Base-by-base conservation (phyloP, 305 asterid genomes). In the Solanum hybrid region DNA sequence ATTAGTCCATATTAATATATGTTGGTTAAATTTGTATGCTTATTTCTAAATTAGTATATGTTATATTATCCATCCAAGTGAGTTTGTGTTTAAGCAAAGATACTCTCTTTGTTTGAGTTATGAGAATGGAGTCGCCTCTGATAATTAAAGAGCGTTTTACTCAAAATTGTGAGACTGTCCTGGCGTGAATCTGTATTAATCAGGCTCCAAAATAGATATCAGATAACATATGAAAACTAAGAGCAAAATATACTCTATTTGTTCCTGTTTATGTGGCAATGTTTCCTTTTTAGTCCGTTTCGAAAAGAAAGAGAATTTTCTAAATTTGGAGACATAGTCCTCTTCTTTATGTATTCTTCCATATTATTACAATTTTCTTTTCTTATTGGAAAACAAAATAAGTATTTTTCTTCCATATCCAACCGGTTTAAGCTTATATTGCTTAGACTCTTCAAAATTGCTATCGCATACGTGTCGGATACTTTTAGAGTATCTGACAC, bases 161-260 rank as follows among this genome's bases (percentile, higher is more conserved):
- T 71, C 0, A 0, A 3, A 29, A 14, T 56, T 0, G 3, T 14
- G 11, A 27, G 35, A 7, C 14, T 13, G 0, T 29, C 0, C 2
- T 13, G 5, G 1, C 0, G n/a, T 29, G 10, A 27, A 27, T 29
- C 1, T 56, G 0, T 69, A 26, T 69, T 26, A 71, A 71, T 73
- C 6, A 2, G 3, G 5, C 10, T 31, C 24, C 0, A 73, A 73
- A 31, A 29, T 17, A 9, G 6, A 14, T 29, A 16, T 17, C 2
- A 31, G n/a, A 73, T 22, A 6, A 27, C 79, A 38, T 38, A 73
- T 6, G 5, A 9, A 5, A 75, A 75, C 3, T 1, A 14, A 75
- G 22, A 73, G 16, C 35, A 73, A 14, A 29, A 29, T 0, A 16
- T 29, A 14, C 24, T 75, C 38, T 6, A 31, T 29, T 75, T 14